These are phyloP conservation scores for Meripilus lineatus DNA, from an alignment of 1,284 basidiomycete species.

Conservation along the genomic window DNA sequence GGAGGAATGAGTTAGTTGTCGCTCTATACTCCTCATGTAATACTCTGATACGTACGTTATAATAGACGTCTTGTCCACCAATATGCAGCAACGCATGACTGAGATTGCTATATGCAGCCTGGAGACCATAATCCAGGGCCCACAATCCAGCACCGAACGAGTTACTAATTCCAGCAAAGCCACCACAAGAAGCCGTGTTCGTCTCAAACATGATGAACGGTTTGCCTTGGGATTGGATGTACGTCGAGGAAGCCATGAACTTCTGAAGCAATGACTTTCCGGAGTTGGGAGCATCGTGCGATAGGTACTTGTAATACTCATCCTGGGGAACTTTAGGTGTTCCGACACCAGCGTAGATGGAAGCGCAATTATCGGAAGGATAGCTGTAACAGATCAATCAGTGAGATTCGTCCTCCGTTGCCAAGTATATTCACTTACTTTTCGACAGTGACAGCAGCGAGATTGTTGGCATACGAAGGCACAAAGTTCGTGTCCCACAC, in stretches of 20 bases:
- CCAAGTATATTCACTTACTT: conserved; percentile 31
- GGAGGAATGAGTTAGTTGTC: neutral
- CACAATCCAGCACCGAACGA: conserved; percentile 70
- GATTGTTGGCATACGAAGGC: conserved; percentile 30
- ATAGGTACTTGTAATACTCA: conserved; percentile 52
- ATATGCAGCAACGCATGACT: conserved; percentile 53
- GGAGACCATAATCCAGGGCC: conserved; percentile 60
- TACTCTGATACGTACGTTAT: conserved; percentile 45
- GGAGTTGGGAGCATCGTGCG: conserved; percentile 38
- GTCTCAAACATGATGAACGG: conserved; percentile 53
- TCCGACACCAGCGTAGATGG: conserved; percentile 18
- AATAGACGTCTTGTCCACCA: conserved; percentile 61
- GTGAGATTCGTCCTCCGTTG: neutral
- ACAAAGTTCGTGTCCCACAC: conserved; percentile 45
- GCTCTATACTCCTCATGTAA: neutral
- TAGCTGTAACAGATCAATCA: conserved; percentile 34
- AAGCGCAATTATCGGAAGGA: conserved; percentile 38
- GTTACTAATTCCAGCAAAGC: conserved; percentile 49
- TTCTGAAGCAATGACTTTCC: conserved; percentile 38
- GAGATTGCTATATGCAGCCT: conserved; percentile 60
- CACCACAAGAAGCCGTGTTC: conserved; percentile 54
- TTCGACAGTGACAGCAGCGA: conserved; percentile 42
- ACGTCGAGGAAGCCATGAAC: conserved; percentile 44
- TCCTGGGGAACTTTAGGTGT: conserved; percentile 37
- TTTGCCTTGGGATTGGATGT: conserved; percentile 44